phyloP scores from a whole-genome alignment of 108 stramenopile genomes.

The Discostella pseudostelligera region DNA sequence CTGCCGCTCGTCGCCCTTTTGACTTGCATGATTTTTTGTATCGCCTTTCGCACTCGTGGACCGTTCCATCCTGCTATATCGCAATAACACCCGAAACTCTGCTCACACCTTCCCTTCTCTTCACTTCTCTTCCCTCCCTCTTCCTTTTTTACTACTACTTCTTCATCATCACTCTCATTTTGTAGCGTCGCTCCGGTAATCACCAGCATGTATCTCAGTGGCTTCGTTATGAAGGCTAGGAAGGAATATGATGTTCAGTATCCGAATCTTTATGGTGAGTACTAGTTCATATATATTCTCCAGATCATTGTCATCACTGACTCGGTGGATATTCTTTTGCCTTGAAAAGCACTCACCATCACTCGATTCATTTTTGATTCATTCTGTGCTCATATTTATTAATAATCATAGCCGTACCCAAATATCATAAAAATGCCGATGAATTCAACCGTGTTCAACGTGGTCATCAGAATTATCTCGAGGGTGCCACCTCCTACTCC shows the following conservation, averaged over 20 bases:
- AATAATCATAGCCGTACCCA: slow-evolving; percentile 38
- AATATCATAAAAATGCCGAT: slow-evolving; percentile 77
- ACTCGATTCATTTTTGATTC: no score
- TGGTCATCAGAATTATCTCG: slow-evolving; percentile 78
- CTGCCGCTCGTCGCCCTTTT: no score
- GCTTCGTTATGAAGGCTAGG: slow-evolving; percentile 72
- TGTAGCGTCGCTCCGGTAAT: slow-evolving; percentile 53
- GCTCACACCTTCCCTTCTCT: neutral
- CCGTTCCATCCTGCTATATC: no score
- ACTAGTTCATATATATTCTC: no score
- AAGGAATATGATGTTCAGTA: slow-evolving; percentile 60
- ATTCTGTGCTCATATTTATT: no score
- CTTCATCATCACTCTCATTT: no score
- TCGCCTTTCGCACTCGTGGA: no score
- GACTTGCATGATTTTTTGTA: no score
- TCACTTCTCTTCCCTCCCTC: neutral
- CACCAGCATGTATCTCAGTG: slow-evolving; percentile 34
- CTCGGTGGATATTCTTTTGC: no score
- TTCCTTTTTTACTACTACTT: slow-evolving; percentile 13
- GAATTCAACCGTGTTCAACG: slow-evolving; percentile 90
- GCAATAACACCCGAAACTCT: no score
- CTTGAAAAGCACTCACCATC: no score
- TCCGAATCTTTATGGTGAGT: slow-evolving; percentile 80
- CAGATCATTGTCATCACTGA: no score
- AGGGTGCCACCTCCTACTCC: slow-evolving; percentile 44